Evolutionary conservation across 371 early-diverging fungal species (phyloP), one percentile per base, ranked within the genome.

Genomic region (Gilbertella persicaria): DNA sequence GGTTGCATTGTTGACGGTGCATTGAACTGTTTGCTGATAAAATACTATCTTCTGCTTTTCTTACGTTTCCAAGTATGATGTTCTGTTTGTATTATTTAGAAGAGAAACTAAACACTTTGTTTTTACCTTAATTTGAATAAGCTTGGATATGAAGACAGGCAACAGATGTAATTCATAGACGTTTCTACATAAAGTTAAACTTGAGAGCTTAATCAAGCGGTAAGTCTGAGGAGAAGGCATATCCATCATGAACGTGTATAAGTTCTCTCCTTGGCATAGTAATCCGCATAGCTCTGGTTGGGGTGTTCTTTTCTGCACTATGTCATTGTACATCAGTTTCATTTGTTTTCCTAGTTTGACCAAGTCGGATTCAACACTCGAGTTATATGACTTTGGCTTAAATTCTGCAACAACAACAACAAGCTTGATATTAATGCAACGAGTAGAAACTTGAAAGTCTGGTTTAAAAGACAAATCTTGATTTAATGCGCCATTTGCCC

Each of bases 261-360:
- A 25, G 42, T 45, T 35, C 24, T 51, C 25, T 2, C 58, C 52
- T 46, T 53, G 47, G 38, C 52, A 48, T 37, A 47, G 21, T 14
- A 59, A n/a, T 20, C 53, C 52, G 21, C 46, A 46, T 1, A 20
- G 36, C 25, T 20, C 20, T 40, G 41, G 50, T 30, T 58, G 23
- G 26, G 33, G 33, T 23, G 40, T n/a, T 45, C 42, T 28, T 12
- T 44, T 57, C 24, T 25, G 25, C 20, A 58, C 36, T 35, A 60
- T 38, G 19, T 53, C 39, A 38, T 49, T 53, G 23, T 48, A 60
- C 28, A 26, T 16, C 16, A 23, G 38, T 48, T 59, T 53, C 53
- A 60, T 53, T 50, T 60, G 60, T 38, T 53, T 53, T 43, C 53
- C 29, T 28, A 53, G n/a, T 25, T 53, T 60, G 38, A 60, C 26